Base-by-base conservation (phyloP, 495 filamentous ascomycete genomes). In the Neurospora tetraspora region DNA sequence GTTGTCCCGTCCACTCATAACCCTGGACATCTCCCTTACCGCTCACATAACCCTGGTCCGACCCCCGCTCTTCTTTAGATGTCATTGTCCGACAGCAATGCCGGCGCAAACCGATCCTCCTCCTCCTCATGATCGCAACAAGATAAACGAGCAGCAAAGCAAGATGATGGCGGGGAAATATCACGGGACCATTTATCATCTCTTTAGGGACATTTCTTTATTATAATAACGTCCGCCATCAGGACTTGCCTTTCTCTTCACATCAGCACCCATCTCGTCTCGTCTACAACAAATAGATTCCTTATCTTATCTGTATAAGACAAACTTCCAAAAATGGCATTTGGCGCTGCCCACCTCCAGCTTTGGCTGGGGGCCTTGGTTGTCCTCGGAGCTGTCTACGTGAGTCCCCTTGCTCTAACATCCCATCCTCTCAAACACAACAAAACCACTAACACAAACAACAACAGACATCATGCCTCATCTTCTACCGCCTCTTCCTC, bases 401-500 rank as follows among this genome's bases (percentile, higher is more conserved):
- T 79, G 61, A 73, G 78, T 27, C 1, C 27, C 27, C 27, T 27
- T 27, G 27, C 27, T 27, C 27, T 27, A 27, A 27, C 6, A 11
- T 20, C 3, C 10, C 34, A 65, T 20, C 10, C 1, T 20, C 5
- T 3, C 34, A 18, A 10, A 1, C 11, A 23, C 4, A 2, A 1
- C 11, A 23, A 1, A 2, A 23, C 14, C 40, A 69, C 38, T 73
- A 40, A 72, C 45, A 47, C 10, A 8, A 16, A 18, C 53, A 5
- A 53, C 40, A 18, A 47, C 68, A 78, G 78, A 73, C 75, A 76
- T 73, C 71, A 76, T 76, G 78, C 20, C 68, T 85, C 37, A 77
- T 81, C 69, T 71, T 86, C 69, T 90, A 91, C 78, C 80, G 84
- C 18, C 40, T 90, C 53, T 88, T 84, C 73, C 85, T 92, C 75